These are phyloP conservation scores for Yamadazyma dendronema DNA, from an alignment of 1,139 yeast species.

Conservation along the genomic window DNA sequence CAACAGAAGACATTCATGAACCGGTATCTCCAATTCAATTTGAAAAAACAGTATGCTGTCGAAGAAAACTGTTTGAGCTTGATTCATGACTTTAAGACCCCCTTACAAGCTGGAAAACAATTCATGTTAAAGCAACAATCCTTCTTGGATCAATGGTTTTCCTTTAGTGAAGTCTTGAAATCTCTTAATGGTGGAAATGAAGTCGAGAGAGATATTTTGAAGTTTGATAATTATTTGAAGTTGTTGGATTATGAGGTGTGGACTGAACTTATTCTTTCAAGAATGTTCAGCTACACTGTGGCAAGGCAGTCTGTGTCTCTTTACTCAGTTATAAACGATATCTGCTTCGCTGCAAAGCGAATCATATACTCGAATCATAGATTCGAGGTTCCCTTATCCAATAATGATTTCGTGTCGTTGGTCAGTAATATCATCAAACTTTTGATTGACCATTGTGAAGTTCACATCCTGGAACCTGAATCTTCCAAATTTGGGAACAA, in stretches of 20 bases:
- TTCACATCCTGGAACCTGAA: constrained; percentile 10
- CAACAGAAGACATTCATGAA: constrained; percentile 20
- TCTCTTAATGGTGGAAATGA: constrained; percentile 1
- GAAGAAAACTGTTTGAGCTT: constrained; percentile 8
- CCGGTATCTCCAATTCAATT: constrained; percentile 24
- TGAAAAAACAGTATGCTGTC: constrained; percentile 16
- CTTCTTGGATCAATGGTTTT: constrained; percentile 10
- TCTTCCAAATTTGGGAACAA: background rate
- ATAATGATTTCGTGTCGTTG: constrained; percentile 21
- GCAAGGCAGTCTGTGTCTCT: constrained; percentile 8
- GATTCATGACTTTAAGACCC: constrained; percentile 1
- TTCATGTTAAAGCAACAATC: constrained; percentile 1
- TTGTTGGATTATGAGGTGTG: constrained; percentile 19
- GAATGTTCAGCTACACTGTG: constrained; percentile 21
- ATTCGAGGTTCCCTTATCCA: constrained; percentile 4
- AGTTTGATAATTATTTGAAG: constrained; percentile 19
- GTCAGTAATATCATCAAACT: constrained; percentile 22
- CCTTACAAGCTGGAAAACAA: constrained; percentile 5
- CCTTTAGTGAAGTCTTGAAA: constrained; percentile 7
- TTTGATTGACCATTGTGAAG: constrained; percentile 21
- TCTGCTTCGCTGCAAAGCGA: constrained; percentile 7
- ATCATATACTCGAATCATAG: constrained; percentile 13
- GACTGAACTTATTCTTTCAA: constrained; percentile 22
- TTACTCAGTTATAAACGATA: constrained; percentile 9
- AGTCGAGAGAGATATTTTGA: constrained; percentile 16